Evolutionary conservation across 495 filamentous ascomycete genomes (phyloP), one percentile per base, ranked within the genome.

Genomic region (Trichoderma orchidacearum): DNA sequence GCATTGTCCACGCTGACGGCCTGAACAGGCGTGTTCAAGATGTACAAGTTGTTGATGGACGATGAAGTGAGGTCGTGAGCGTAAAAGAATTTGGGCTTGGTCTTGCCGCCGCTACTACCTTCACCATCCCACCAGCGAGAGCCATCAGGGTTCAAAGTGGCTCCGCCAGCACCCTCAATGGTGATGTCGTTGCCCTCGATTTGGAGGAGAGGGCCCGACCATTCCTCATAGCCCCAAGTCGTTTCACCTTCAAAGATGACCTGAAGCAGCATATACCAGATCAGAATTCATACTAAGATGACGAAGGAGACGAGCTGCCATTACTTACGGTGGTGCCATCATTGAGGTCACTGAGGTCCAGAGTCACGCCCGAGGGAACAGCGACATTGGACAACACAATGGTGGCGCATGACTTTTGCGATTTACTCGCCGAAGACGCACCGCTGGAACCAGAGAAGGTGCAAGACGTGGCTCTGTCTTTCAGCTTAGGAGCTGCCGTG

Each of bases 1-100:
- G 68, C 64, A 6, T 68, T 65, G 64, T 80, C 74, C 55, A 86
- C 78, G 57, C 71, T 77, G 64, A 86, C 77, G 23, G 67, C 72
- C 58, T 86, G 84, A 5, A 86, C 80, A 0, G 83, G 84, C 18
- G 79, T 77, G 66, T 86, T 83, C 41, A 69, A 58, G 55, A 78
- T 68, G 29, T 67, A 61, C 17, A 78, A 34, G 29, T 67, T 65
- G 12, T 63, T 63, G 51, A 78, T 75, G 9, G 65, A 53, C 3
- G 74, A 76, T 1, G 57, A 50, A 13, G 62, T 63, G 29, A 80
- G 59, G 11, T 41, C 60, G 57, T 78, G 74, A 15, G 71, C 76
- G 52, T 64, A 64, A 67, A 80, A 81, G 66, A 80, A 80, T 64
- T 79, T 79, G 59, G 71, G 70, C 66, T 81, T 81, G 15, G 62